Percentiles rank a stretch among this genome's conserved stretches.
phyloP scores from a whole-genome alignment of 2,329 filamentous ascomycete genomes.

The Neofusicoccum sp. region DNA sequence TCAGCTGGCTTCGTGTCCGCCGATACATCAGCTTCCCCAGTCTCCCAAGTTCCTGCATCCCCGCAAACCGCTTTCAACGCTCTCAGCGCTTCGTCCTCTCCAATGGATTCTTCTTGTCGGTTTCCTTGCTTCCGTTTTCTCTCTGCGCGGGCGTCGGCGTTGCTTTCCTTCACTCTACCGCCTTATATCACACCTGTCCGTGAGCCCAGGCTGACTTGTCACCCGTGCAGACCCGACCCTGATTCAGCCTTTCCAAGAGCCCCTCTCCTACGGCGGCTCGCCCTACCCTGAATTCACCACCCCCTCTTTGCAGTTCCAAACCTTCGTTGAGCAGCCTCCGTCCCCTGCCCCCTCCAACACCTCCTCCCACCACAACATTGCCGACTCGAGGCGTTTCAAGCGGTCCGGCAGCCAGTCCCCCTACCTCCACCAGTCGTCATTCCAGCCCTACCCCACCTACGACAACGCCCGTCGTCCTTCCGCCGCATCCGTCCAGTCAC shows the following conservation, averaged over 20 bases:
- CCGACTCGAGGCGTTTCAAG: slow-evolving; percentile 47
- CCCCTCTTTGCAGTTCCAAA: slow-evolving; percentile 45
- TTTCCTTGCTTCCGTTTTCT: slow-evolving; percentile 33
- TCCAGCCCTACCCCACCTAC: slow-evolving; percentile 55
- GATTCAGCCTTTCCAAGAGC: slow-evolving; percentile 54
- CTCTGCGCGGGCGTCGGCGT: slow-evolving; percentile 8
- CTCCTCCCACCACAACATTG: slow-evolving; percentile 43
- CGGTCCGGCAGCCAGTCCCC: slow-evolving; percentile 65
- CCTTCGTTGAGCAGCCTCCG: slow-evolving; percentile 50
- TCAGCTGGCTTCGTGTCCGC: slow-evolving; percentile 25
- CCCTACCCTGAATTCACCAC: slow-evolving; percentile 46
- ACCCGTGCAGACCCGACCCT: slow-evolving; percentile 57
- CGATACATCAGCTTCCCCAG: slow-evolving; percentile 25
- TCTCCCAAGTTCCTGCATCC: slow-evolving; percentile 24
- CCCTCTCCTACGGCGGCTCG: slow-evolving; percentile 43
- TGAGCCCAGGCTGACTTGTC: not conserved
- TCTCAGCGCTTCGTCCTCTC: slow-evolving; percentile 23
- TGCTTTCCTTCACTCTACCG: not conserved
- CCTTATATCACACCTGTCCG: slow-evolving; percentile 22
- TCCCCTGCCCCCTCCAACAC: slow-evolving; percentile 67
- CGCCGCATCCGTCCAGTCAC: slow-evolving; percentile 70
- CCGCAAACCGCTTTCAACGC: slow-evolving; percentile 27
- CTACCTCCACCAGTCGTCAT: slow-evolving; percentile 60
- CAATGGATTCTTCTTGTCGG: slow-evolving; percentile 44
- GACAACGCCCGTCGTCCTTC: slow-evolving; percentile 64